Evolutionary conservation across 164 flowering plant species (phyloP).

Genomic region (Stephania yunnanensis): DNA sequence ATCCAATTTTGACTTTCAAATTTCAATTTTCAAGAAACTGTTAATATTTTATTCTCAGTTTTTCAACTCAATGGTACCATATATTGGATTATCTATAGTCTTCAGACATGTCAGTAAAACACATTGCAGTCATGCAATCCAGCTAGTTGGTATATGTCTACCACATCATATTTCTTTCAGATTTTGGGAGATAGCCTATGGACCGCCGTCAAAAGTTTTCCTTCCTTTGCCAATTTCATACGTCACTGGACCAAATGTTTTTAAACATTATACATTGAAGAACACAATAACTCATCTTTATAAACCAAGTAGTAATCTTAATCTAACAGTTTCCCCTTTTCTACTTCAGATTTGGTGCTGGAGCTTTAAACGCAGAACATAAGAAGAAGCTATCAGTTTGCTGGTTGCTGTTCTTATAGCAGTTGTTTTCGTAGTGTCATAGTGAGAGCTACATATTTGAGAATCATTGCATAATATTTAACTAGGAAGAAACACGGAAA

Average conservation of each 20-base stretch:
- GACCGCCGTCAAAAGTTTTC: not conserved
- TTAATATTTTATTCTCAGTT: not conserved
- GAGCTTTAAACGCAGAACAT: slow-evolving; percentile 3
- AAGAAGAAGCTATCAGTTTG: not conserved
- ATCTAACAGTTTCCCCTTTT: not conserved
- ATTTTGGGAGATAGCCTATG: not conserved
- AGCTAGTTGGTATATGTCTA: too few species aligned
- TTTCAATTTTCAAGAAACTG: too few species aligned
- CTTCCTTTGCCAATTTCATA: not conserved
- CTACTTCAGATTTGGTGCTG: not conserved
- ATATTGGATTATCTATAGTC: not conserved
- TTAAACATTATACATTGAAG: not conserved
- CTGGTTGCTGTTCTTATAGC: not conserved
- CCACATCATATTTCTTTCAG: too few species aligned
- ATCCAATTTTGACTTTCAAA: too few species aligned
- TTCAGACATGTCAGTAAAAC: too few species aligned
- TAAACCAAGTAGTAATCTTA: not conserved
- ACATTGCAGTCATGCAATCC: too few species aligned
- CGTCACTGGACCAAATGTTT: not conserved
- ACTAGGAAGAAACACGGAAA: not conserved
- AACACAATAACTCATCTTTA: not conserved
- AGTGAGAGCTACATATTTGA: not conserved
- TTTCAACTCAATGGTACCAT: not conserved
- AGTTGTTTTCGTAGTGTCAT: not conserved
- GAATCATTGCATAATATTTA: not conserved